Conservation (phyloP, 139 green algal species). For the Coelastrella sp. region DNA sequence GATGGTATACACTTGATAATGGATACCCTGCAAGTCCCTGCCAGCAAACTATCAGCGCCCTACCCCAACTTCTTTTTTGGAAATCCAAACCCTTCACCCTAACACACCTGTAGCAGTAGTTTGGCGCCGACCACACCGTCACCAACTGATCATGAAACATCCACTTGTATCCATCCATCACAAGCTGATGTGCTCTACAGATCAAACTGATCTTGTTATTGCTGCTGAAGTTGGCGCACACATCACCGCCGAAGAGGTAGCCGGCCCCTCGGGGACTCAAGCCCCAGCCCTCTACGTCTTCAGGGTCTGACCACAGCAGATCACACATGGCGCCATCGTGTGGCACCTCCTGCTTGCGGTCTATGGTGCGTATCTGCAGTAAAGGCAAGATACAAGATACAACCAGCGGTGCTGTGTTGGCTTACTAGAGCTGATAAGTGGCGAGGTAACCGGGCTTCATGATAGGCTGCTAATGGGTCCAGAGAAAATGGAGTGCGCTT, state of each 20-base stretch:
- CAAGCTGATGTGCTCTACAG: constrained; percentile 94
- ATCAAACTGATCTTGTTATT: constrained; percentile 78
- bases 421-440: background rate
- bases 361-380: constrained; percentile 92
- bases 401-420: background rate
- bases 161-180: constrained; percentile 99
- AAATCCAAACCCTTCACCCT: background rate
- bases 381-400: background rate
- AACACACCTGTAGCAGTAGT: constrained; percentile 98
- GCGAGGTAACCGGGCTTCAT: too few relatives aligned
- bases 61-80: background rate
- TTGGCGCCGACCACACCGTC: constrained; percentile 98
- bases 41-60: background rate
- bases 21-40: too few relatives aligned
- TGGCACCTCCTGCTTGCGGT: constrained; percentile 99
- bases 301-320: constrained; percentile 97
- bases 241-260: constrained; percentile 98
- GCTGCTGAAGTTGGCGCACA: constrained; percentile 90
- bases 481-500: too few relatives aligned
- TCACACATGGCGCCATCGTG: constrained; percentile 99
- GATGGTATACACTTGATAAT: too few relatives aligned
- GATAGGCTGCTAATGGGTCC: too few relatives aligned
- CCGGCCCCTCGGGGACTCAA: constrained; percentile 84
- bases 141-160: constrained; percentile 98
- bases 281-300: constrained; percentile 98